Evolutionary conservation across 1,284 basidiomycete genomes (phyloP), one percentile per base, ranked within the genome.

Genomic region (Pulveroboletus sp.): DNA sequence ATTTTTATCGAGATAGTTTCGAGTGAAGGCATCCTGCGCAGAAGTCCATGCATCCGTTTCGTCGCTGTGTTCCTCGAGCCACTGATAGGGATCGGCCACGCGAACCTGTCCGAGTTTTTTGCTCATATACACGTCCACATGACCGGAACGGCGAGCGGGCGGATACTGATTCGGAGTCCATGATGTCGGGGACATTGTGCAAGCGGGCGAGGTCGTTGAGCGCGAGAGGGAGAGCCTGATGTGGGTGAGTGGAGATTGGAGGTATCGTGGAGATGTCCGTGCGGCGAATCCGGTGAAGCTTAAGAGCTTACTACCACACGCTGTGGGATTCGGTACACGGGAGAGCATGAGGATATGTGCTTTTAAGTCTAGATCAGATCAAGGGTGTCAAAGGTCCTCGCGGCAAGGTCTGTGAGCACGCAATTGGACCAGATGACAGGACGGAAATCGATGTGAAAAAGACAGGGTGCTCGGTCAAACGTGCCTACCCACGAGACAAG

Each of bases 81-180:
- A 89, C 44, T 81, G 75, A 74, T 92, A 93, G 9, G 90, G 89
- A 71, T 93, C 87, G 4, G 75, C 69, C 0, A 93, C 83, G 43
- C 73, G 73, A 40, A 91, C 84, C 46, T 83, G 67, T 22, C 86
- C 87, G 29, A 78, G 74, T 44, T 74, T 72, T 63, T 82, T 80
- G 70, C 85, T 89, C 69, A 86, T 80, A 75, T 89, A 92, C 22
- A 78, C 72, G 72, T 91, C 88, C 51, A 85, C 74, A 66, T 87
- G 82, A 64, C 85, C 82, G 18, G 81, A 82, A 52, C 89, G 82
- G 53, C 81, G 82, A 31, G 85, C 80, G 11, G 70, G 51, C 0
- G 91, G 91, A 67, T 92, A 93, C 45, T 62, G 63, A 58, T 74
- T 72, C n/a, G 78, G 72, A 22, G 55, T 66, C 78, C 79, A 81